Conservation (phyloP, 495 filamentous ascomycete genomes). For the Penicillium daleae region DNA sequence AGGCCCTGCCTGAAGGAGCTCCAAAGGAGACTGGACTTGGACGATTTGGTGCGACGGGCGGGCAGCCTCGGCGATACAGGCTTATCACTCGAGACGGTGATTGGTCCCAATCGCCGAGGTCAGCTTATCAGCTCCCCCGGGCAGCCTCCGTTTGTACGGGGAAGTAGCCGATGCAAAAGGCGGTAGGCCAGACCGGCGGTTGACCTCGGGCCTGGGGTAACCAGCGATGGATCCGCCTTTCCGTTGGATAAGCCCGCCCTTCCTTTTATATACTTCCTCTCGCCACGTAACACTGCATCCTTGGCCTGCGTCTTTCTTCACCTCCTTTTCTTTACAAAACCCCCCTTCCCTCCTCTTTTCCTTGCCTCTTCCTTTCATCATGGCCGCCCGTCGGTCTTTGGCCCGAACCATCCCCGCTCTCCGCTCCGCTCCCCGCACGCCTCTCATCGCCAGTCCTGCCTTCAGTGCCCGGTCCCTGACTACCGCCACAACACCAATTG, state of each 20-base stretch:
- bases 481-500: conserved; percentile 30
- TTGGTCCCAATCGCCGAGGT: conserved; percentile 27
- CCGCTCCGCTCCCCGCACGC: conserved; percentile 50
- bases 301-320: conserved; percentile 10
- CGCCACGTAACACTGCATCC: conserved; percentile 3
- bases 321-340: conserved; percentile 7
- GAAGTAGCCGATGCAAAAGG: conserved; percentile 20
- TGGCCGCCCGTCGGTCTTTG: conserved; percentile 52
- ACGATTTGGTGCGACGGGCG: background rate
- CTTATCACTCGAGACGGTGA: background rate
- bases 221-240: background rate
- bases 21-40: no score
- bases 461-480: conserved; percentile 36
- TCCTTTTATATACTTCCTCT: conserved; percentile 19
- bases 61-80: conserved; percentile 23
- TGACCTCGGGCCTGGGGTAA: conserved; percentile 36
- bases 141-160: conserved; percentile 12
- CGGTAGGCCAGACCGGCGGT: conserved; percentile 20
- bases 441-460: conserved; percentile 34
- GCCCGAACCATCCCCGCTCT: conserved; percentile 50
- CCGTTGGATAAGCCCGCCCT: background rate
- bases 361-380: conserved; percentile 25
- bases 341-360: background rate
- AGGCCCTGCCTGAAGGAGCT: conserved; percentile 15
- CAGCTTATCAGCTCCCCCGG: conserved; percentile 26